These are phyloP conservation scores for Spathaspora jeffriesii DNA, from an alignment of 1,139 yeast genomes.

Conservation along the genomic window DNA sequence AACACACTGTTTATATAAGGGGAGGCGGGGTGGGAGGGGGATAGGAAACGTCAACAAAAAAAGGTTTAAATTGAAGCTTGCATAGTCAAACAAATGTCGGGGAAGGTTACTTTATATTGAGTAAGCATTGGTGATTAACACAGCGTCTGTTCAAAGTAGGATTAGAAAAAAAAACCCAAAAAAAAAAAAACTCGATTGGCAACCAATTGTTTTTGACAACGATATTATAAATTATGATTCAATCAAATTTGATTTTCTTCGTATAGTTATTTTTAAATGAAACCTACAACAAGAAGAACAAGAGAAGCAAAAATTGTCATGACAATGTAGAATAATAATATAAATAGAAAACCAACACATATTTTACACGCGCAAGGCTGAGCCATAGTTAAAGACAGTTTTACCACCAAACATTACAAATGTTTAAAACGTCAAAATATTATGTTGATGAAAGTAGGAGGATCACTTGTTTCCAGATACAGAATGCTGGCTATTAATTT, in stretches of 20 bases:
- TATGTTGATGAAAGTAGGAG: background rate
- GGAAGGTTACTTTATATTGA: no score
- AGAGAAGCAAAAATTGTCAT: background rate
- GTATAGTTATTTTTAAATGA: background rate
- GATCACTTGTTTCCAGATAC: background rate
- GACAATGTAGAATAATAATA: background rate
- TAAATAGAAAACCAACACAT: background rate
- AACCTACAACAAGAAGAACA: background rate
- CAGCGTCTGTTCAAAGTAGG: background rate
- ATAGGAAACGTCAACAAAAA: background rate
- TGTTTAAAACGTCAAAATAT: background rate
- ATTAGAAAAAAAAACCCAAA: background rate
- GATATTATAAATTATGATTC: background rate
- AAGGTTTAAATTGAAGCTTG: no score
- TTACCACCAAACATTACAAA: background rate
- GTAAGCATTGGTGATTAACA: no score
- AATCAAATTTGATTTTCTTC: background rate
- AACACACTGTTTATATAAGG: conserved; percentile 2
- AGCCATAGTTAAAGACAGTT: background rate
- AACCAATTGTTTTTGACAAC: background rate
- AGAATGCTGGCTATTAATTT: background rate
- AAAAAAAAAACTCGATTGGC: no score
- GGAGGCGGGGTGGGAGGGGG: background rate
- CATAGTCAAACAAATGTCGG: no score
- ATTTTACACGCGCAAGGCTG: background rate